phyloP scores from a whole-genome alignment of 106 monocot genomes.

The Dendrobium chrysotoxum region DNA sequence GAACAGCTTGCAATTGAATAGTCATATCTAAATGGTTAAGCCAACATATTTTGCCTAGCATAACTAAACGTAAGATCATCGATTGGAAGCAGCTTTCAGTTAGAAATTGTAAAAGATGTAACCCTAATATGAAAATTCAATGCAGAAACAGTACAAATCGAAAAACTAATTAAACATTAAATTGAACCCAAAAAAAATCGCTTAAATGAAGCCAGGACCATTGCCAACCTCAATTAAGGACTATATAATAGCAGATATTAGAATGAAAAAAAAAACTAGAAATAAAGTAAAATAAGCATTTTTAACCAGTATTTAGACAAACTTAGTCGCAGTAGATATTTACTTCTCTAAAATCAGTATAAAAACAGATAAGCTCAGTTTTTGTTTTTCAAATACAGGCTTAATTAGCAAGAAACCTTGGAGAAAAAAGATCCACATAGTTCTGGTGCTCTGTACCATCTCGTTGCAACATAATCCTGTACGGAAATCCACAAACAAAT shows the following conservation, averaged over 20 bases:
- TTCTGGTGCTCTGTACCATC: slow-evolving; percentile 89
- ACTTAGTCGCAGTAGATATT: too few relatives aligned
- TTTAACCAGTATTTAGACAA: neutral
- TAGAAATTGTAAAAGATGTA: too few relatives aligned
- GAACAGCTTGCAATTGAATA: too few relatives aligned
- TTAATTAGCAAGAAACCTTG: slow-evolving; percentile 41
- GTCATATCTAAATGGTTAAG: too few relatives aligned
- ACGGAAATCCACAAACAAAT: slow-evolving; percentile 5
- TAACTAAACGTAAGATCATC: too few relatives aligned
- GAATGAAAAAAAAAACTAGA: neutral
- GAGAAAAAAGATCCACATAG: slow-evolving; percentile 87
- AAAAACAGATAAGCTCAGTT: neutral
- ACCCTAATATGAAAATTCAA: too few relatives aligned
- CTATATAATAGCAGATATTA: neutral
- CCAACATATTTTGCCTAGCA: too few relatives aligned
- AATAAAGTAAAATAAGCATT: neutral
- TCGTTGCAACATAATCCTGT: slow-evolving; percentile 91
- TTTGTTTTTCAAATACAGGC: neutral
- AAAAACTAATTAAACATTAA: neutral
- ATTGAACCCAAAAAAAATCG: neutral
- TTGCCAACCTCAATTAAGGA: neutral
- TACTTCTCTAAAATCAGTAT: neutral
- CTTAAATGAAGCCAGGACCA: neutral
- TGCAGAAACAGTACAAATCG: too few relatives aligned
- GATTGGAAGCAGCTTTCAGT: too few relatives aligned